Evolutionary conservation across 225 moss, liverwort and hornwort species (phyloP).

Genomic region (Sphagnum contortum): DNA sequence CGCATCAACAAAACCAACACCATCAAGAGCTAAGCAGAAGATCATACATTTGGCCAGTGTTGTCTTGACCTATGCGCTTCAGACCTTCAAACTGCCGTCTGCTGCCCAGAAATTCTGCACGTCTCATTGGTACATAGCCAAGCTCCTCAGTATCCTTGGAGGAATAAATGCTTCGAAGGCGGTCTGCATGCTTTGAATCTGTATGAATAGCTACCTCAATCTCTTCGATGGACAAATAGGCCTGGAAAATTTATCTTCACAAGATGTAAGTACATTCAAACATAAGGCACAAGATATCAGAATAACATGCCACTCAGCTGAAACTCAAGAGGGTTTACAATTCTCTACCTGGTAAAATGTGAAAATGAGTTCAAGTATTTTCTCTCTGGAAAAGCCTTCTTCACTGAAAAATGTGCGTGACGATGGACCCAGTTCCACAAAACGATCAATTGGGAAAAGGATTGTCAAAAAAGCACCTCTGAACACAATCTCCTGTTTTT

Average conservation of each 20-base stretch:
- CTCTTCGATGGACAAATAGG: slow-evolving; percentile 36
- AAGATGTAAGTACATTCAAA: background rate
- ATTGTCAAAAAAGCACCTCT: slow-evolving; percentile 45
- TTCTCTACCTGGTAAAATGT: slow-evolving; percentile 46
- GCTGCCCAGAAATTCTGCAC: slow-evolving; percentile 49
- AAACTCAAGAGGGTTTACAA: background rate
- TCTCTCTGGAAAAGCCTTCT: slow-evolving; percentile 38
- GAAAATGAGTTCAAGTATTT: slow-evolving; percentile 35
- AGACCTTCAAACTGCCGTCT: slow-evolving; percentile 56
- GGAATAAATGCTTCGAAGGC: slow-evolving; percentile 36
- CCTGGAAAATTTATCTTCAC: slow-evolving; percentile 11
- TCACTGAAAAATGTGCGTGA: slow-evolving; percentile 55
- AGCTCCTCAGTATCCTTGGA: slow-evolving; percentile 43
- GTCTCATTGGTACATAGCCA: slow-evolving; percentile 32
- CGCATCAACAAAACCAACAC: background rate
- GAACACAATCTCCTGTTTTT: slow-evolving; percentile 56
- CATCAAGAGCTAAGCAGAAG: slow-evolving; percentile 43
- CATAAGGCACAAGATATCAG: background rate
- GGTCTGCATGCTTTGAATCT: slow-evolving; percentile 62
- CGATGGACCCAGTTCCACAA: slow-evolving; percentile 52
- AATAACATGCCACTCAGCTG: background rate
- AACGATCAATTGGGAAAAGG: slow-evolving; percentile 54
- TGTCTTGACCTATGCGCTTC: slow-evolving; percentile 46
- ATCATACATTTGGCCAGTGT: slow-evolving; percentile 44
- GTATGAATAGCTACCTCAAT: slow-evolving; percentile 50